Conservation (phyloP, 306 rosid species). For the Mucuna pruriens region DNA sequence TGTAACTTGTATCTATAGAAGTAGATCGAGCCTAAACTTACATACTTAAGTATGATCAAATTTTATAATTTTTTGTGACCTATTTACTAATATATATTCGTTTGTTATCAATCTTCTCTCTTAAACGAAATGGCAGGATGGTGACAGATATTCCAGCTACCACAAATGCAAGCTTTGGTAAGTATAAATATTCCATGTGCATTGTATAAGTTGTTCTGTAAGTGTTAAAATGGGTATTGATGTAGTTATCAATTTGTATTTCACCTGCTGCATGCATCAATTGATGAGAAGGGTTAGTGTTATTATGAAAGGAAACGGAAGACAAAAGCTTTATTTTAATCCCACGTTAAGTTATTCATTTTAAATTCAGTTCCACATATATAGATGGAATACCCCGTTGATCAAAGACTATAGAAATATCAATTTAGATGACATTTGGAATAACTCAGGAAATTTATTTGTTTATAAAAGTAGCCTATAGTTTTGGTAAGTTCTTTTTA, state of each 20-base stretch:
- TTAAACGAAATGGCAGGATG: conserved; percentile 43
- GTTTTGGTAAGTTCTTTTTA: neutral
- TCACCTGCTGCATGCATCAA: neutral
- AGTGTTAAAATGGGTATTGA: neutral
- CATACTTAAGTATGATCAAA: neutral
- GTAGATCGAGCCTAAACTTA: neutral
- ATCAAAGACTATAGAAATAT: neutral
- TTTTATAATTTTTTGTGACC: neutral
- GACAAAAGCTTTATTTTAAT: too few relatives aligned
- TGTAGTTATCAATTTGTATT: neutral
- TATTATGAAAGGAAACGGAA: too few relatives aligned
- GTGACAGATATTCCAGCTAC: conserved; percentile 58
- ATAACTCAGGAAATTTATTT: neutral
- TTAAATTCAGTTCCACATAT: neutral
- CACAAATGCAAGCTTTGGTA: conserved; percentile 51
- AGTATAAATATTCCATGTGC: neutral
- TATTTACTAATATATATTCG: neutral
- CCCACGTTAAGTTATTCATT: neutral
- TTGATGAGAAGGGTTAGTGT: neutral
- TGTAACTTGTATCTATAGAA: neutral
- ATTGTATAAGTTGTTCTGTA: neutral
- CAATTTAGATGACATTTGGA: neutral
- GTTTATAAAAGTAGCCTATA: neutral
- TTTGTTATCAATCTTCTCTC: neutral
- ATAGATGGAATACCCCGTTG: neutral